Evolutionary conservation across 2,329 filamentous ascomycete species (phyloP).

Genomic region (Coniochaeta prunicola): DNA sequence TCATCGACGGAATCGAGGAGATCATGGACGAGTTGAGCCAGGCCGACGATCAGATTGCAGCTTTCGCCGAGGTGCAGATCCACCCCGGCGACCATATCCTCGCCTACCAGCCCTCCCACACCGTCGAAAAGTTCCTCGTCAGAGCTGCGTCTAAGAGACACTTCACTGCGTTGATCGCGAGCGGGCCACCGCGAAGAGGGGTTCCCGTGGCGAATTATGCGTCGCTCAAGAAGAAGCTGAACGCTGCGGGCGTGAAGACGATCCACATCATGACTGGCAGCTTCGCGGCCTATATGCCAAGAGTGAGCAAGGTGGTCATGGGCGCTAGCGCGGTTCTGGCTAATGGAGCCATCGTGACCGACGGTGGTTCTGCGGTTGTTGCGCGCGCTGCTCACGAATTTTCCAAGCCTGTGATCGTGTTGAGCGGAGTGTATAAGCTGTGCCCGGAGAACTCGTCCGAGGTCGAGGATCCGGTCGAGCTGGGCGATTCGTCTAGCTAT

Average conservation of each 20-base stretch:
- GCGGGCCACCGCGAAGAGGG: slow-evolving; percentile 42
- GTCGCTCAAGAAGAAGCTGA: slow-evolving; percentile 69
- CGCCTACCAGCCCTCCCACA: slow-evolving; percentile 77
- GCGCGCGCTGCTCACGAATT: slow-evolving; percentile 79
- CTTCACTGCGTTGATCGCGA: slow-evolving; percentile 83
- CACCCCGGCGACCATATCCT: slow-evolving; percentile 90
- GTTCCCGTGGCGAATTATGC: slow-evolving; percentile 33
- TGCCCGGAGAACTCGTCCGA: slow-evolving; percentile 85
- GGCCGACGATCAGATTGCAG: slow-evolving; percentile 88
- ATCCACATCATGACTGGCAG: slow-evolving; percentile 80
- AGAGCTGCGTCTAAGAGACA: slow-evolving; percentile 82
- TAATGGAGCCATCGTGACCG: slow-evolving; percentile 79
- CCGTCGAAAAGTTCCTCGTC: slow-evolving; percentile 82
- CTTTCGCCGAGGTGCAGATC: slow-evolving; percentile 83
- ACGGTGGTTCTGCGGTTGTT: slow-evolving; percentile 76
- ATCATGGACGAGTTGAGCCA: slow-evolving; percentile 92
- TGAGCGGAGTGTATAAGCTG: slow-evolving; percentile 89
- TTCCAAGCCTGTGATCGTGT: slow-evolving; percentile 76
- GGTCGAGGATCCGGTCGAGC: slow-evolving; percentile 75
- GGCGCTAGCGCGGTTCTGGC: slow-evolving; percentile 81
- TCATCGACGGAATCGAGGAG: slow-evolving; percentile 89
- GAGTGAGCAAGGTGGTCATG: slow-evolving; percentile 91
- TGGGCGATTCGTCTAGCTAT: slow-evolving; percentile 71
- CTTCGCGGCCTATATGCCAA: slow-evolving; percentile 88
- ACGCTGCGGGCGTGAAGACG: slow-evolving; percentile 69